Evolutionary conservation across 257 asterid species (phyloP).

Genomic region (Marsdenia floribunda): DNA sequence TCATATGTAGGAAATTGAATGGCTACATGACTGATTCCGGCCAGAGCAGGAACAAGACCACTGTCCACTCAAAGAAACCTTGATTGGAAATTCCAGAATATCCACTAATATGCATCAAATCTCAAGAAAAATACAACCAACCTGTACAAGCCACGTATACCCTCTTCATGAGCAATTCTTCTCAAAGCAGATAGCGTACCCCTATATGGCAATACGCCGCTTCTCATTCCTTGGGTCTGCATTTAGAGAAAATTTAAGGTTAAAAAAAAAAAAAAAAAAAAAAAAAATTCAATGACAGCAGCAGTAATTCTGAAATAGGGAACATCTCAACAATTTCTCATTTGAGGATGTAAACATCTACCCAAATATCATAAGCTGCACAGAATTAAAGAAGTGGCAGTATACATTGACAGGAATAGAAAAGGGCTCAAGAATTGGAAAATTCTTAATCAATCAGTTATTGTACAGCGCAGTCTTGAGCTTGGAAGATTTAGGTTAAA

Average conservation of each 20-base stretch:
- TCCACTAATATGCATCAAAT: not conserved
- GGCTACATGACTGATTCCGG: slow-evolving; percentile 90
- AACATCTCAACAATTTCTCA: not conserved
- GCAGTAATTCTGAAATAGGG: not conserved
- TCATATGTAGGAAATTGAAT: slow-evolving; percentile 92
- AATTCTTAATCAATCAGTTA: too few species aligned
- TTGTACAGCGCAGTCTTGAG: too few species aligned
- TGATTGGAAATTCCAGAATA: not conserved
- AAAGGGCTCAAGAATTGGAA: too few species aligned
- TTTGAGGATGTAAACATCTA: not conserved
- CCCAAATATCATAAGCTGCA: not conserved
- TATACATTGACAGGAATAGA: too few species aligned
- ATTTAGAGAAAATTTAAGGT: slow-evolving; percentile 10
- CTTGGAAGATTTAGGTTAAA: too few species aligned
- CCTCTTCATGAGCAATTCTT: slow-evolving; percentile 82
- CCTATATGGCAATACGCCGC: slow-evolving; percentile 57
- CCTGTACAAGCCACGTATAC: slow-evolving; percentile 91
- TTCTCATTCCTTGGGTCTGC: slow-evolving; percentile 75
- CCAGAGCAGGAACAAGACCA: slow-evolving; percentile 97
- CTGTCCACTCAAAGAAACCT: slow-evolving; percentile 31
- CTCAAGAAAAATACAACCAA: slow-evolving; percentile 20
- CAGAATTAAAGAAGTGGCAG: not conserved
- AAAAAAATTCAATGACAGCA: not conserved
- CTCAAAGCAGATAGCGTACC: slow-evolving; percentile 77
- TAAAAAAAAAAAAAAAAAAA: not conserved